These are phyloP conservation scores for Pleurotus djamor DNA, from an alignment of 768 basidiomycete genomes.

Conservation along the genomic window DNA sequence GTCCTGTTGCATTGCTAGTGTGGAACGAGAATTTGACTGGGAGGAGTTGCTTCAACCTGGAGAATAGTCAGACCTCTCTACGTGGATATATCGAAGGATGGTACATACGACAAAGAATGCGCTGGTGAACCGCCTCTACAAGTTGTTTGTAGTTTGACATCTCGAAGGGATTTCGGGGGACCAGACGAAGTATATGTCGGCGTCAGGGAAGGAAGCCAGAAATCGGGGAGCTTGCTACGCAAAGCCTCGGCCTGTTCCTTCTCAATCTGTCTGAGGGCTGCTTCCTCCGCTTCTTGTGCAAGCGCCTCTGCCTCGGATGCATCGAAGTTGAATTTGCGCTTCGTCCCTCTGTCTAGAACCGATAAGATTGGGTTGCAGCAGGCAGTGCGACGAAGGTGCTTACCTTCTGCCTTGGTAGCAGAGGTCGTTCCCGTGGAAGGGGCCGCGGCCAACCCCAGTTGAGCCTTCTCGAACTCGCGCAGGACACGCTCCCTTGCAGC, in stretches of 20 bases:
- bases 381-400: constrained; percentile 1
- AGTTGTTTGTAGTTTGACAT: constrained; percentile 85
- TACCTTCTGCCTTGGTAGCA: constrained; percentile 35
- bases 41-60: constrained; percentile 78
- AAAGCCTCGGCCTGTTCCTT: constrained; percentile 83
- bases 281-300: constrained; percentile 83
- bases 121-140: constrained; percentile 81
- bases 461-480: constrained; percentile 85
- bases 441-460: constrained; percentile 63
- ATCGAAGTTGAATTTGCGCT: constrained; percentile 88
- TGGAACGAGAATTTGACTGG: constrained; percentile 77
- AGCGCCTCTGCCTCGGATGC: constrained; percentile 66
- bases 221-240: constrained; percentile 90
- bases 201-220: constrained; percentile 94
- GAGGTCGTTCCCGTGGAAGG: constrained; percentile 37
- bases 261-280: constrained; percentile 80
- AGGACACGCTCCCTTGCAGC: constrained; percentile 89
- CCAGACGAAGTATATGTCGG: constrained; percentile 72
- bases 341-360: constrained; percentile 52
- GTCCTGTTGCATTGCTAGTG: no score
- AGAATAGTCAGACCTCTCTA: neutral
- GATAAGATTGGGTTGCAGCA: neutral
- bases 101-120: constrained; percentile 79
- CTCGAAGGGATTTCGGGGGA: constrained; percentile 63
- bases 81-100: no score